Evolutionary conservation across 2,329 filamentous ascomycete species (phyloP).

Genomic region (Cercospora sp.): DNA sequence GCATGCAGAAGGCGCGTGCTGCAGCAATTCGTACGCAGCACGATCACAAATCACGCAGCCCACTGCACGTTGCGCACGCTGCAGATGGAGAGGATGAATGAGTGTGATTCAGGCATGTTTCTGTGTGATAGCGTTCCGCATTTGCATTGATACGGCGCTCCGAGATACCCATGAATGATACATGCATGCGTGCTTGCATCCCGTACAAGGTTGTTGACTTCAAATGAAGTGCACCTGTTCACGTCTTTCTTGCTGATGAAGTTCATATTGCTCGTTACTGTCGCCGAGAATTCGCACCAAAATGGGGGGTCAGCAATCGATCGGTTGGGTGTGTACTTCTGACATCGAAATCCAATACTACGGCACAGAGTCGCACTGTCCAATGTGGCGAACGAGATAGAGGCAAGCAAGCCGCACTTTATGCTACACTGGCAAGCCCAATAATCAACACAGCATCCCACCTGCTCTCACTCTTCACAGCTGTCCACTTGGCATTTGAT

Average conservation of each 20-base stretch:
- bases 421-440: not conserved
- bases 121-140: slow-evolving; percentile 5
- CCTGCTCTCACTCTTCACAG: not conserved
- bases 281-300: not conserved
- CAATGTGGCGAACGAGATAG: not conserved
- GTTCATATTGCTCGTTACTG: not conserved
- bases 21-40: slow-evolving; percentile 22
- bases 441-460: not conserved
- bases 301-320: not conserved
- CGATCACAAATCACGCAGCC: slow-evolving; percentile 27
- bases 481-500: not conserved
- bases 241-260: not conserved
- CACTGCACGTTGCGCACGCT: slow-evolving; percentile 20
- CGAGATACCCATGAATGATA: not conserved
- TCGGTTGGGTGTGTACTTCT: not conserved
- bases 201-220: not conserved
- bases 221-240: not conserved
- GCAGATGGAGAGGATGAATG: not conserved
- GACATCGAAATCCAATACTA: not conserved
- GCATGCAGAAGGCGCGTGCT: slow-evolving; percentile 19
- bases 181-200: not conserved
- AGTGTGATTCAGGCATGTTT: not conserved
- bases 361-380: not conserved
- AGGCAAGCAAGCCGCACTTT: not conserved
- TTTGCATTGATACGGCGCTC: not conserved